Evolutionary conservation across 768 basidiomycete genomes (phyloP), one percentile per base, ranked within the genome.

Genomic region (Ephemerocybe angulata): DNA sequence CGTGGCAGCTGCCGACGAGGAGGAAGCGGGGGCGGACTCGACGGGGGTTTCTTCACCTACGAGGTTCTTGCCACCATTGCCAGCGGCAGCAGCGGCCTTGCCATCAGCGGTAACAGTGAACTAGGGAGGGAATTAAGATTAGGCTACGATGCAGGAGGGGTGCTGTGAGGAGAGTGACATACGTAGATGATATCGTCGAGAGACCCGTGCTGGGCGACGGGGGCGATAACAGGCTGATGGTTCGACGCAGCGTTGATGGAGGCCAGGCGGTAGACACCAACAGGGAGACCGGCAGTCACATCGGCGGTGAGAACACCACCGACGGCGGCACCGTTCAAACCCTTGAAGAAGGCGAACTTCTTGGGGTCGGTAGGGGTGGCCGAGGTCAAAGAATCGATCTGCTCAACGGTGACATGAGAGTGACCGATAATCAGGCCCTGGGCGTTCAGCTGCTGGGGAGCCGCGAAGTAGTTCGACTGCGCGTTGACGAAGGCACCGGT

Each of bases 291-390:
- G 27, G 67, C 67, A 10, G 74, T 54, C 63, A 80, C 68, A 66
- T 70, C 54, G 71, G 70, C 77, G n/a, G 73, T 70, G 11, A 84
- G 70, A 3, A 76, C 58, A 11, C 82, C 84, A 68, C 82, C 80
- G 29, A 61, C 61, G 35, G 82, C 82, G 10, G 71, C 76, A 24
- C 72, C 72, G 56, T 74, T 80, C 57, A 74, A 69, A 60, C 72
- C 86, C 78, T 83, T 82, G 81, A 88, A 87, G 73, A 86, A 87
- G 27, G 72, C 74, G 60, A 87, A 87, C 43, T 69, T 69, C 52
- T 65, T 70, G 4, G 84, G 78, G 65, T 85, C 72, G 31, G 75
- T 72, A 29, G 75, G 63, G 1, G 63, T 63, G n/a, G 76, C 76
- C 54, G 75, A 70, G n/a, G 65, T 65, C 33, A 84, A 57, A 4